These are phyloP conservation scores for Bacidia gigantensis DNA, from an alignment of 495 filamentous ascomycete species.

Conservation along the genomic window DNA sequence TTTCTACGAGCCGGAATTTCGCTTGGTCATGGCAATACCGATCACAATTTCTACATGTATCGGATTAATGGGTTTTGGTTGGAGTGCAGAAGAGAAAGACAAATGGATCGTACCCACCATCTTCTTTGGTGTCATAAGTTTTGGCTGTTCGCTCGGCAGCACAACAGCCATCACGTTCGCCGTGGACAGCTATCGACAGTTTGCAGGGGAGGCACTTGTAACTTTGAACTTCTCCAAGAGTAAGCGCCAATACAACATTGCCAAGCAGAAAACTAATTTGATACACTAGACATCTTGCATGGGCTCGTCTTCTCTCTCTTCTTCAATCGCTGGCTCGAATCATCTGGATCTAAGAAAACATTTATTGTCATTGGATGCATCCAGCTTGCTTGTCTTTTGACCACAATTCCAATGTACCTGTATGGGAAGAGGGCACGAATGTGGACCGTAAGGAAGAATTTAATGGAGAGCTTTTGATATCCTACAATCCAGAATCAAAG, in stretches of 20 bases:
- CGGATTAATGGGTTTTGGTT: slow-evolving; percentile 87
- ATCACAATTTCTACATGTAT: slow-evolving; percentile 66
- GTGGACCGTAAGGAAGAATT: slow-evolving; percentile 82
- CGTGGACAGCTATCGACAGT: slow-evolving; percentile 86
- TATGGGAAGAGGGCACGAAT: slow-evolving; percentile 89
- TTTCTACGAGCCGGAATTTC: slow-evolving; percentile 91
- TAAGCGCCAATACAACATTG: slow-evolving; percentile 21
- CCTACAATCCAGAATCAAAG: no score
- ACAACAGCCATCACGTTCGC: slow-evolving; percentile 94
- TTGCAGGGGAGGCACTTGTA: slow-evolving; percentile 88
- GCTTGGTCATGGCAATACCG: slow-evolving; percentile 80
- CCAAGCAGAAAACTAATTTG: slow-evolving; percentile 2
- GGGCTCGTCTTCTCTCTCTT: slow-evolving; percentile 85
- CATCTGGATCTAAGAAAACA: slow-evolving; percentile 60
- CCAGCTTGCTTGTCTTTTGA: slow-evolving; percentile 59
- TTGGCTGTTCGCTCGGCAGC: slow-evolving; percentile 81
- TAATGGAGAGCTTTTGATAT: slow-evolving; percentile 74
- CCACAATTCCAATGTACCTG: slow-evolving; percentile 88
- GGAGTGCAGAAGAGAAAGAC: slow-evolving; percentile 64
- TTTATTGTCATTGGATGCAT: slow-evolving; percentile 79
- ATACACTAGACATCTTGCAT: slow-evolving; percentile 56
- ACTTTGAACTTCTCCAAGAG: slow-evolving; percentile 92
- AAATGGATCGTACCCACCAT: slow-evolving; percentile 83
- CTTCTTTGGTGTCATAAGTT: slow-evolving; percentile 86
- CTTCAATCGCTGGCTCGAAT: slow-evolving; percentile 70